Base-by-base conservation (phyloP, 2,329 filamentous ascomycete species). In the Xylariaceae sp. region DNA sequence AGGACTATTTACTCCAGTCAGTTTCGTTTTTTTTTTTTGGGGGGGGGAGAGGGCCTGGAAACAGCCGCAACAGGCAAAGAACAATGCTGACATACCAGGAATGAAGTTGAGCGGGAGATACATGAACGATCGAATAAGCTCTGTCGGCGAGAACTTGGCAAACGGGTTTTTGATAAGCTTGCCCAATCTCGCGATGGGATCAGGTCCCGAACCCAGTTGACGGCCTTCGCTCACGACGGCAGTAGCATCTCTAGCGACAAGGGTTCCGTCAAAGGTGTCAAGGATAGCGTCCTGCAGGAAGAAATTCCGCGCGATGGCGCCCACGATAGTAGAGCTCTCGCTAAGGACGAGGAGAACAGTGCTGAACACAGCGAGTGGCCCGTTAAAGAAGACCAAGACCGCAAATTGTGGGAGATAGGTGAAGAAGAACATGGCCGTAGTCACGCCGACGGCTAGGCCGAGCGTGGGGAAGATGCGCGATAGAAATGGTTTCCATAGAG, bases 21-120 rank as follows among this genome's bases (percentile, higher is more conserved):
- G n/a, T 26, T 19, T 19, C 1, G 19, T 0, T 2, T 2, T 19
- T 19, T 19, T 19, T 19, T 19, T 19, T 19, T 19, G 19, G 19
- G 19, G 19, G 0, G 19, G 19, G 19, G 19, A 19, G 19, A 19
- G 19, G 19, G 19, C 19, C 19, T 19, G 19, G 19, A 19, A 19
- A 19, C 19, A 19, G 19, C 19, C 19, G 19, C 19, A 19, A 19
- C 19, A 19, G 19, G 19, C 19, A 19, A 19, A 19, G 19, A 19
- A 19, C 19, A 19, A 19, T 19, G 19, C 19, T 19, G 19, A 6
- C 65, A 50, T 70, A 74, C 72, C 67, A 0, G 92, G 92, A 50
- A 97, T 91, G 68, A 96, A 91, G 74, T 96, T 97, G 57, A 97
- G 78, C 8, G 92, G 91, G 42, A 96, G 77, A 68, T 95, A 94